These are phyloP conservation scores for Thelonectria discophora DNA, from an alignment of 2,329 filamentous ascomycete species.

Conservation along the genomic window DNA sequence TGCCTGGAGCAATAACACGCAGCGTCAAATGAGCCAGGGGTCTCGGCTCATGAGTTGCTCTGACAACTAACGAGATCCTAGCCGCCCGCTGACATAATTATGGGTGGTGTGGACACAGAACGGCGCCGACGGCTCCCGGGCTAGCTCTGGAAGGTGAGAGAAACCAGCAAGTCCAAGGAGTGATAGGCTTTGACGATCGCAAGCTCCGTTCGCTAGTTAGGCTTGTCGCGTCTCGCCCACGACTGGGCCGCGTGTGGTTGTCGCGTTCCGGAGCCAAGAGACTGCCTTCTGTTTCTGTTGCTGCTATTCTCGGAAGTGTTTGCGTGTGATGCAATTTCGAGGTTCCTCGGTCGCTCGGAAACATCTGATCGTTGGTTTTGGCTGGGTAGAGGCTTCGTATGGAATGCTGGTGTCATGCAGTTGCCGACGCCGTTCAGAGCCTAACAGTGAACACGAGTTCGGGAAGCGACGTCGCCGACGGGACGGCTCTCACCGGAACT, in stretches of 20 bases:
- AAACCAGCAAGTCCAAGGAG: background rate
- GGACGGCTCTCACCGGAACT: background rate
- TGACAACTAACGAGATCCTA: slow-evolving; percentile 36
- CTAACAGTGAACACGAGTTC: background rate
- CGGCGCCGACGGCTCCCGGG: slow-evolving; percentile 15
- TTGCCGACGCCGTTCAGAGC: slow-evolving; percentile 2
- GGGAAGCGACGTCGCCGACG: slow-evolving; percentile 12
- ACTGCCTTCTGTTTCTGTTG: slow-evolving; percentile 21
- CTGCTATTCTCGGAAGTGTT: slow-evolving; percentile 20
- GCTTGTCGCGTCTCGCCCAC: slow-evolving; percentile 19
- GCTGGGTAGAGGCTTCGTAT: background rate
- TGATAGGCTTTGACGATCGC: slow-evolving; percentile 28
- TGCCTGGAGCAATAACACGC: slow-evolving; percentile 13
- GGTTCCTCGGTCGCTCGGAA: slow-evolving; percentile 17
- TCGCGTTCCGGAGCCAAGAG: slow-evolving; percentile 7
- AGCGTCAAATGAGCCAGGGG: slow-evolving; percentile 32
- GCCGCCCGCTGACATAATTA: slow-evolving; percentile 28
- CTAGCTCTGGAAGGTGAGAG: slow-evolving; percentile 1
- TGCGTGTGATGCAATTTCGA: slow-evolving; percentile 12
- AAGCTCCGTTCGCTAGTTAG: slow-evolving; percentile 21
- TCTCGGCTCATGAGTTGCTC: slow-evolving; percentile 35
- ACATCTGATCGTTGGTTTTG: slow-evolving; percentile 10
- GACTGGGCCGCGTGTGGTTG: slow-evolving; percentile 16
- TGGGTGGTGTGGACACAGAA: slow-evolving; percentile 30
- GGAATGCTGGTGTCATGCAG: slow-evolving; percentile 1